phyloP scores from a whole-genome alignment of 371 early-diverging fungal genomes.

The Smittium mucronatum region DNA sequence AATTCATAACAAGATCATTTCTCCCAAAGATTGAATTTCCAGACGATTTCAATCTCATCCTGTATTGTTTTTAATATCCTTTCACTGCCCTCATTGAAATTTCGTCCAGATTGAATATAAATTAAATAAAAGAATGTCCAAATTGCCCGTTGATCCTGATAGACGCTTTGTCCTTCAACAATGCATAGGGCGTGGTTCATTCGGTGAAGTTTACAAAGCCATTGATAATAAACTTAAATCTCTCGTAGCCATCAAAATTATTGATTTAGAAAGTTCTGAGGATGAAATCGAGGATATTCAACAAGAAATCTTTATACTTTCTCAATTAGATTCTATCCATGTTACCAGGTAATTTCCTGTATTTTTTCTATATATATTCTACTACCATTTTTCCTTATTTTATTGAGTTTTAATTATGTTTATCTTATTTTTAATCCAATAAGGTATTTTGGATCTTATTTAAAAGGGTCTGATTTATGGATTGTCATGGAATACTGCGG shows the following conservation, averaged over 20 bases:
- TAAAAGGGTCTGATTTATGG: constrained; percentile 77
- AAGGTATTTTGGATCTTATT: constrained; percentile 58
- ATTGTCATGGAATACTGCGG: constrained; percentile 89
- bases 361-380: neutral
- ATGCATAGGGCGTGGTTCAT: constrained; percentile 64
- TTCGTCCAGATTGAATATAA: too few species aligned
- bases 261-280: constrained; percentile 85
- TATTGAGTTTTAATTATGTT: neutral
- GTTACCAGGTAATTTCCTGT: constrained; percentile 51
- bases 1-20: too few species aligned
- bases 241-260: constrained; percentile 85
- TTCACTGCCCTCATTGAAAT: too few species aligned
- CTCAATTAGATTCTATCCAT: constrained; percentile 81
- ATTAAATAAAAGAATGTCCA: neutral
- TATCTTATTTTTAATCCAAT: neutral
- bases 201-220: constrained; percentile 86
- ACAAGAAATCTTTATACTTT: constrained; percentile 88
- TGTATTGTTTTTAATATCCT: too few species aligned
- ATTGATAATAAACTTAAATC: constrained; percentile 57
- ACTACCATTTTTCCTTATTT: neutral
- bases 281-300: constrained; percentile 97
- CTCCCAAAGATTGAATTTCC: too few species aligned
- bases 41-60: too few species aligned
- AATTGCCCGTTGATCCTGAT: constrained; percentile 5
- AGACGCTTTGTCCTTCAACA: constrained; percentile 10